phyloP scores from a whole-genome alignment of 441 rosid genomes.

The Adansonia rubrostipa region DNA sequence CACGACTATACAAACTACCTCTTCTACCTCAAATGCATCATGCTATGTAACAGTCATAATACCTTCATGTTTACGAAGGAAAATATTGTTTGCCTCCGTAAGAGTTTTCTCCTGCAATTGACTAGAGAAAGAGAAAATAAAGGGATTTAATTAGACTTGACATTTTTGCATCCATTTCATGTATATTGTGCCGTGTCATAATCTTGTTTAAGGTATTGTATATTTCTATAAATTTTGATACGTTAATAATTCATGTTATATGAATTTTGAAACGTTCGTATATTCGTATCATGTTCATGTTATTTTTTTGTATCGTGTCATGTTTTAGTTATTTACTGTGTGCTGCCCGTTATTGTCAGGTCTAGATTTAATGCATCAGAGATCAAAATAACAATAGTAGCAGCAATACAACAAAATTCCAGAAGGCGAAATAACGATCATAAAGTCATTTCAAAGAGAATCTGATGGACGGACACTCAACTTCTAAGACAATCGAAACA shows the following conservation, averaged over 20 bases:
- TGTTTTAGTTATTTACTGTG: too few species aligned
- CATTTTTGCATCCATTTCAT: too few species aligned
- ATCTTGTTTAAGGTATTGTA: too few species aligned
- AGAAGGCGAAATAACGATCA: neutral
- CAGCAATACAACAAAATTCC: neutral
- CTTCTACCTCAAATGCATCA: neutral
- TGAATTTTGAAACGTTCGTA: too few species aligned
- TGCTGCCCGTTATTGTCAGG: too few species aligned
- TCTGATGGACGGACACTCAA: conserved; percentile 88
- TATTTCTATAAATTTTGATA: too few species aligned
- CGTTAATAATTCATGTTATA: too few species aligned
- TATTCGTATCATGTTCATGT: too few species aligned
- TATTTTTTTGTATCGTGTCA: too few species aligned
- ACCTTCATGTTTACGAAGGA: conserved; percentile 85
- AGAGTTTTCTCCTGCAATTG: conserved; percentile 79
- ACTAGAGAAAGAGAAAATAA: conserved; percentile 45
- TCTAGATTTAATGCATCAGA: too few species aligned
- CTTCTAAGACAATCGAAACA: conserved; percentile 84
- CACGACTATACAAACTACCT: neutral
- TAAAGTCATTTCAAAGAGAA: conserved; percentile 31
- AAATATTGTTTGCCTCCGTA: conserved; percentile 74
- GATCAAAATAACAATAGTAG: neutral
- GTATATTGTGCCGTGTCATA: too few species aligned
- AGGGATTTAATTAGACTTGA: too few species aligned
- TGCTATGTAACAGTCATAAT: conserved; percentile 22